These are phyloP conservation scores for Globisporangium rhizosaccharum DNA, from an alignment of 352 stramenopile species.

Conservation along the genomic window DNA sequence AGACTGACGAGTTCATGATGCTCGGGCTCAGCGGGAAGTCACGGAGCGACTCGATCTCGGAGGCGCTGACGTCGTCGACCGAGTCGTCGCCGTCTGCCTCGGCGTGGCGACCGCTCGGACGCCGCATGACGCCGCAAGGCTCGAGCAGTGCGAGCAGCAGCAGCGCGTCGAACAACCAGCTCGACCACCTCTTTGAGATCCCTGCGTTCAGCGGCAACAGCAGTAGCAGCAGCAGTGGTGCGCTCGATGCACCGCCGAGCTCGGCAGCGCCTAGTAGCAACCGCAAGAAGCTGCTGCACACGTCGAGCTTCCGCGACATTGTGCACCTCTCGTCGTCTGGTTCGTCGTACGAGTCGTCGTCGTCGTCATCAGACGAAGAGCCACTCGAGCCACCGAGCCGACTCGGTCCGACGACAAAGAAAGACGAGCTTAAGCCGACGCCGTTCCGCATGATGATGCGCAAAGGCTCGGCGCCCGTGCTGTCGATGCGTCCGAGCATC, in stretches of 20 bases:
- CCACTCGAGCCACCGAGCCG: slow-evolving; percentile 10
- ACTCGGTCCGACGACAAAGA: background rate
- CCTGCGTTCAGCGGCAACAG: background rate
- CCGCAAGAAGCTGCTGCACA: slow-evolving; percentile 22
- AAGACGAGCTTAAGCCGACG: background rate
- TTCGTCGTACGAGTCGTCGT: slow-evolving; percentile 52
- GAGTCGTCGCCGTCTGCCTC: slow-evolving; percentile 24
- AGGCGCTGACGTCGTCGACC: slow-evolving; percentile 29
- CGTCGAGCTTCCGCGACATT: slow-evolving; percentile 39
- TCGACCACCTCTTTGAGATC: slow-evolving; percentile 10
- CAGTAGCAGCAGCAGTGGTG: background rate
- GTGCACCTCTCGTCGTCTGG: slow-evolving; percentile 44
- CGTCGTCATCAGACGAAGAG: slow-evolving; percentile 33
- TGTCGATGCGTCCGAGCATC: slow-evolving; percentile 15
- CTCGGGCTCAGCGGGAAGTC: slow-evolving; percentile 18
- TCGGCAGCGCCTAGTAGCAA: slow-evolving; percentile 11
- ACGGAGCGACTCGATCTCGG: slow-evolving; percentile 38
- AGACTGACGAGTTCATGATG: slow-evolving; percentile 11
- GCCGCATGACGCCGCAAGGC: slow-evolving; percentile 25
- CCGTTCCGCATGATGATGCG: slow-evolving; percentile 20
- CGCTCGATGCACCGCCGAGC: background rate
- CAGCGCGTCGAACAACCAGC: slow-evolving; percentile 9
- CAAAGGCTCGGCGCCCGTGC: slow-evolving; percentile 11
- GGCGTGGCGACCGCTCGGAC: slow-evolving; percentile 46
- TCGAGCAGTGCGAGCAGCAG: slow-evolving; percentile 19